Base-by-base conservation (phyloP, 768 basidiomycete species). In the Boletus barrowsii region DNA sequence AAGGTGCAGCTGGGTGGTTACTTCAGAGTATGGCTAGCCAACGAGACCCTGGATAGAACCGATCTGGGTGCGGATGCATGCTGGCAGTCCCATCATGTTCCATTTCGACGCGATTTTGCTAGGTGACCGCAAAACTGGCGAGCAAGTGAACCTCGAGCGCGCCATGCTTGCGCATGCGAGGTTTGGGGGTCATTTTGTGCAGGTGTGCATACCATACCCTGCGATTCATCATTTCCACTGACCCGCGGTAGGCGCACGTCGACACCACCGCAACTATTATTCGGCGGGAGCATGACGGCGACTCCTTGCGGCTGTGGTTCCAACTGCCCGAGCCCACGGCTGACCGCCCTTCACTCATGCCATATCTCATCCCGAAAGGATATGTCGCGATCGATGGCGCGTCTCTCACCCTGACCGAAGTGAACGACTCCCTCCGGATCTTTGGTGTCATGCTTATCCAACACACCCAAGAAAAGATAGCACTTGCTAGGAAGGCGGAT, bases 121-220 rank as follows among this genome's bases (percentile, higher is more conserved):
- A 96, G 93, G 94, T 32, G 85, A 91, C 63, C 76, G 89, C 50
- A 80, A 76, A 58, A 82, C 84, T 17, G 92, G 90, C 18, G 86
- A 92, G 59, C 79, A 84, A 62, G 81, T 98, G 43, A 98, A 98
- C 69, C 78, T 95, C 37, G 97, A 99, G 75, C 83, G 97, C 47
- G 97, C 97, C 3, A 93, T 98, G 92, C 86, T 84, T 20, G 86
- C 88, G 5, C 90, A 94, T 73, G 85, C 83, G 17, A 79, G 96
- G 52, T 97, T 98, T 64, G 97, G 97, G 26, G 97, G 97, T 11
- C 97, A 99, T 68, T 94, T 95, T 67, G 97, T 99, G 20, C 96
- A 98, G 83, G 94, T 91, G 64, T 51, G 76, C 9, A 15, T 49
- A 18, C n/a, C 13, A 39, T 43, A 18, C 49, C 29, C 32, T 24